These are phyloP conservation scores for Herpetomonas samuelpessoai DNA, from an alignment of 208 protist species.

Conservation along the genomic window DNA sequence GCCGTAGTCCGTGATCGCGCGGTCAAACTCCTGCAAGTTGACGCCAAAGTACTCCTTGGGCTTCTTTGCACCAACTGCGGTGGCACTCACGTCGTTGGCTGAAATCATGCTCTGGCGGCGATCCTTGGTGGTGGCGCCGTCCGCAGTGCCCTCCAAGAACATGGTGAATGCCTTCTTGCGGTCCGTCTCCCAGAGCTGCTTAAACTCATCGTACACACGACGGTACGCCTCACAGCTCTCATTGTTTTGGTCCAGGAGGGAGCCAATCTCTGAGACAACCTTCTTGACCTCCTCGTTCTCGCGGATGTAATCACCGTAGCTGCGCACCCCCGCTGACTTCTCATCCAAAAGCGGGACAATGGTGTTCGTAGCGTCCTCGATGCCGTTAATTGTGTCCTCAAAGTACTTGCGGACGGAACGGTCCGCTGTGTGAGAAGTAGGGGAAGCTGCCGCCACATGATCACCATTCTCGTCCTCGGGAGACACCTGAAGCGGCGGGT, in stretches of 20 bases:
- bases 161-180: conserved; percentile 82
- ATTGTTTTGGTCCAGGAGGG: conserved; percentile 71
- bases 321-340: background rate
- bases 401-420: conserved; percentile 55
- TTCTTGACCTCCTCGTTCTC: conserved; percentile 59
- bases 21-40: conserved; percentile 91
- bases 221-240: conserved; percentile 81
- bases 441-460: background rate
- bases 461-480: background rate
- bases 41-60: conserved; percentile 89
- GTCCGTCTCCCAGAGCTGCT: conserved; percentile 92
- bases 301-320: conserved; percentile 57
- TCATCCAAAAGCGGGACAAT: conserved; percentile 31
- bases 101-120: conserved; percentile 32
- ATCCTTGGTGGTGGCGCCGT: conserved; percentile 3
- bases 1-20: conserved; percentile 93
- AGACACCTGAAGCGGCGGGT: conserved; percentile 44
- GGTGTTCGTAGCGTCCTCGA: conserved; percentile 51
- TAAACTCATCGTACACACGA: conserved; percentile 84
- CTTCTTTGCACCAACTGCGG: conserved; percentile 11
- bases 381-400: conserved; percentile 61
- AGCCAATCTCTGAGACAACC: conserved; percentile 66
- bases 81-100: conserved; percentile 36
- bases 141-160: conserved; percentile 73
- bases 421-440: conserved; percentile 19